Evolutionary conservation across 176 grass and related monocot species (phyloP).

Genomic region (Olyra latifolia): DNA sequence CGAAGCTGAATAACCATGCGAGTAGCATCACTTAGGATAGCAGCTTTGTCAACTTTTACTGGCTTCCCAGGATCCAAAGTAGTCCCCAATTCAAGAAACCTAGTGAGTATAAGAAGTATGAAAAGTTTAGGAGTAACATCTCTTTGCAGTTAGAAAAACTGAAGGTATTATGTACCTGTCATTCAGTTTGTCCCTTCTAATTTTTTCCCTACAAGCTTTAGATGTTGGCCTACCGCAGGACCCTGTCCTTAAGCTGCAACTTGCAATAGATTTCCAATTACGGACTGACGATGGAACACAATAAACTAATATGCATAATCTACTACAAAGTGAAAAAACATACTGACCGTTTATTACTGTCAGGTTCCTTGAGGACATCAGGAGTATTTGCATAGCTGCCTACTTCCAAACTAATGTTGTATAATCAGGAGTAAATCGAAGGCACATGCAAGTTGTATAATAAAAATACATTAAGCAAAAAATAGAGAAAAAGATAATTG

Average conservation of each 20-base stretch:
- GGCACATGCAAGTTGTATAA: background rate
- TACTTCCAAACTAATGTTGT: conserved; percentile 57
- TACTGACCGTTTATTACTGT: conserved; percentile 58
- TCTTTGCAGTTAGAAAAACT: background rate
- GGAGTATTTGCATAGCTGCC: conserved; percentile 41
- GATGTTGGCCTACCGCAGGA: conserved; percentile 47
- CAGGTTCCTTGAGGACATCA: conserved; percentile 49
- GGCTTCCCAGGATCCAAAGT: conserved; percentile 70
- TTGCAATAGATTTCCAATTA: conserved; percentile 29
- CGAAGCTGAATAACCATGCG: conserved; percentile 71
- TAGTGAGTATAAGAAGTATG: conserved; percentile 30
- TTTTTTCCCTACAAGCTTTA: conserved; percentile 74
- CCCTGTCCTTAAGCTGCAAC: conserved; percentile 53
- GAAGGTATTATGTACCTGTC: conserved; percentile 44
- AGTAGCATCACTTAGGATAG: conserved; percentile 71
- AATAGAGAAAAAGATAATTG: background rate
- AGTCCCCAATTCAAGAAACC: conserved; percentile 72
- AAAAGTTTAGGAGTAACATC: background rate
- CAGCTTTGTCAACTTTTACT: conserved; percentile 66
- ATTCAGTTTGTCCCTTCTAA: conserved; percentile 71
- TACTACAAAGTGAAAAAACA: background rate
- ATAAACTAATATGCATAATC: background rate
- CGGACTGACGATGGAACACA: background rate
- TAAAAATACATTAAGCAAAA: background rate
- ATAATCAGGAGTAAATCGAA: background rate